Conservation (phyloP, 108 stramenopile genomes). For the Seminavis robusta region DNA sequence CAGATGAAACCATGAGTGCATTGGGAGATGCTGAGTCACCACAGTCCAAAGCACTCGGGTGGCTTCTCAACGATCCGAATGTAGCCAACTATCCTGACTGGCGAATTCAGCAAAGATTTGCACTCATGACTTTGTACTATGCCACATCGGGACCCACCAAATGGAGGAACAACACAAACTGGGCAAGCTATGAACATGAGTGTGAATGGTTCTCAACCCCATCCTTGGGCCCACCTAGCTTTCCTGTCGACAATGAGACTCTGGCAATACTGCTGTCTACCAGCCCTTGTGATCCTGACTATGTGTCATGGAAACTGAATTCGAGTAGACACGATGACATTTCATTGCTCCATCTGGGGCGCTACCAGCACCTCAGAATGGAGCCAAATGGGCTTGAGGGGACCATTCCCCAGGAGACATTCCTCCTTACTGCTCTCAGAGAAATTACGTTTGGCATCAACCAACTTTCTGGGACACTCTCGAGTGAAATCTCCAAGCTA, state of each 20-base stretch:
- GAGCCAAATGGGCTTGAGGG: not conserved
- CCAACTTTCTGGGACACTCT: not conserved
- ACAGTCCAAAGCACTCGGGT: conserved; percentile 1
- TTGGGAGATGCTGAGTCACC: conserved; percentile 1
- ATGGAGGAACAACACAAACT: not conserved
- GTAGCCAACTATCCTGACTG: not conserved
- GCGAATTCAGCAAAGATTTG: not conserved
- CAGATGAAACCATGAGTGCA: not conserved
- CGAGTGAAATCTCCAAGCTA: not conserved
- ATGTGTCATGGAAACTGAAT: not conserved
- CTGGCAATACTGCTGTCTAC: too few relatives aligned
- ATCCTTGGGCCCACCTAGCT: too few relatives aligned
- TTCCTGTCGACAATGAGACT: too few relatives aligned
- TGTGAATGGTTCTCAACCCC: too few relatives aligned
- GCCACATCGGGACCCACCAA: not conserved
- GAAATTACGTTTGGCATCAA: not conserved
- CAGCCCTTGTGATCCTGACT: too few relatives aligned
- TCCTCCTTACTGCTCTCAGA: not conserved
- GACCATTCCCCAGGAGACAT: not conserved
- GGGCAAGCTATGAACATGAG: not conserved
- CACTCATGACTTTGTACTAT: not conserved
- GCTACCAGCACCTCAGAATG: too few relatives aligned
- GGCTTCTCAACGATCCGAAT: not conserved
- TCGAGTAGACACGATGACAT: not conserved
- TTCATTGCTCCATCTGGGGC: not conserved